Evolutionary conservation across 2,329 filamentous ascomycete genomes (phyloP).

Genomic region (Sarocladiaceae sp.): DNA sequence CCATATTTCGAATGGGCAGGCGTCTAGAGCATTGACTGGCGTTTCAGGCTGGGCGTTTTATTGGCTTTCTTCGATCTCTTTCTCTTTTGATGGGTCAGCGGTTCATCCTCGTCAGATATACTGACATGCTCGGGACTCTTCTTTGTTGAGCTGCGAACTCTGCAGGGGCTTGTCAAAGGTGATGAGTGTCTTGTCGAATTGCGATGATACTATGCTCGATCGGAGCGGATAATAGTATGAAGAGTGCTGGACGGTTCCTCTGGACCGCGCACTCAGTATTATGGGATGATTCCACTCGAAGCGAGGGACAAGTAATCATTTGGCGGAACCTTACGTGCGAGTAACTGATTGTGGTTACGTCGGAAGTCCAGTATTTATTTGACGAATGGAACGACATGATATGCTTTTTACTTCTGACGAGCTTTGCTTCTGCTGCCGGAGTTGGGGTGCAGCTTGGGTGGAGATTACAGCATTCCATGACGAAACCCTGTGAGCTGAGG

Average conservation of each 20-base stretch:
- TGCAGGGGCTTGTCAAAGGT: not conserved
- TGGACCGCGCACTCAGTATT: not conserved
- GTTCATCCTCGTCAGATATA: not conserved
- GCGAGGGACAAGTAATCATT: too few species aligned
- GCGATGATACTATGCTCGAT: not conserved
- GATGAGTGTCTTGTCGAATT: not conserved
- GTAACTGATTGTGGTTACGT: not conserved
- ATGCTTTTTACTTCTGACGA: not conserved
- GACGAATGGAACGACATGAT: constrained; percentile 7
- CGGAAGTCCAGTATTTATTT: constrained; percentile 1
- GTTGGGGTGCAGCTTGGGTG: not conserved
- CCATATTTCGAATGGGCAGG: not conserved
- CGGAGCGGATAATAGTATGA: not conserved
- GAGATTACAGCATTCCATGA: not conserved
- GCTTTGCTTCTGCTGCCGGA: not conserved
- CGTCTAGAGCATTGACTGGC: constrained; percentile 7
- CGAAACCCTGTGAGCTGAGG: too few species aligned
- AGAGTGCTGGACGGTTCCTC: not conserved
- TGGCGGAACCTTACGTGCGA: not conserved
- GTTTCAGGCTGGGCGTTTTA: constrained; percentile 7
- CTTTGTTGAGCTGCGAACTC: not conserved
- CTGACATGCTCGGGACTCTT: not conserved
- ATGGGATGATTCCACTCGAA: too few species aligned
- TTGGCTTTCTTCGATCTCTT: not conserved
- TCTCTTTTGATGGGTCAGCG: constrained; percentile 3